Percentiles rank a stretch among this genome's conserved stretches.
These are phyloP conservation scores for Carex sylvatica DNA, from an alignment of 202 grass and related monocot genomes.

Conservation along the genomic window DNA sequence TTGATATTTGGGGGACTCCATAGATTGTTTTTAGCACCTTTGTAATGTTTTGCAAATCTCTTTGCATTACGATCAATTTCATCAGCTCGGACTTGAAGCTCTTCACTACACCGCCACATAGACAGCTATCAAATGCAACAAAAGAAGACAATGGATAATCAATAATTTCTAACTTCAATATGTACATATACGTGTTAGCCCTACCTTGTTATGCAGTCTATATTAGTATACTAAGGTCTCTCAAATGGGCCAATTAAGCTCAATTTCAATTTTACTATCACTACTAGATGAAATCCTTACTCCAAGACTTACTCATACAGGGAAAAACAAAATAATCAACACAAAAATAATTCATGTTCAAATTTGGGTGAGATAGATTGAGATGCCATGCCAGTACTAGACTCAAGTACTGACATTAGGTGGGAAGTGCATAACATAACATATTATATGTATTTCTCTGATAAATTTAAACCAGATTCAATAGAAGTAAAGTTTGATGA, in stretches of 20 bases:
- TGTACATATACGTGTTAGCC: background rate
- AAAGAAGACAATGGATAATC: background rate
- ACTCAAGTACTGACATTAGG: background rate
- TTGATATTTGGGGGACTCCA: background rate
- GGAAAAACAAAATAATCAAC: background rate
- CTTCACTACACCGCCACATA: constrained; percentile 77
- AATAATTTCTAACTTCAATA: background rate
- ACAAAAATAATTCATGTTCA: background rate
- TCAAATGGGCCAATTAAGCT: background rate
- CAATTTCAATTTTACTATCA: background rate
- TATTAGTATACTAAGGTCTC: background rate
- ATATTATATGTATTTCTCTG: background rate
- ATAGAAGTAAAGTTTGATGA: background rate
- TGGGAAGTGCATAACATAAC: background rate
- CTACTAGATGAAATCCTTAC: background rate
- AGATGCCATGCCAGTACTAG: background rate
- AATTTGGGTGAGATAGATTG: background rate
- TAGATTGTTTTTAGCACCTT: constrained; percentile 31
- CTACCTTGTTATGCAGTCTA: background rate
- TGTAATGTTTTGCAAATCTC: constrained; percentile 60
- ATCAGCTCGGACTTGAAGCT: constrained; percentile 46
- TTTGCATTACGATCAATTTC: constrained; percentile 28
- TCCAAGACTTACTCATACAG: background rate
- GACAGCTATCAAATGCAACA: constrained; percentile 42
- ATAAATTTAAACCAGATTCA: background rate